A percentile compares a stretch with the other conserved stretches of the same genome.
These are phyloP conservation scores for Sistotremastrum suecicum DNA, from an alignment of 768 basidiomycete genomes.

Conservation along the genomic window DNA sequence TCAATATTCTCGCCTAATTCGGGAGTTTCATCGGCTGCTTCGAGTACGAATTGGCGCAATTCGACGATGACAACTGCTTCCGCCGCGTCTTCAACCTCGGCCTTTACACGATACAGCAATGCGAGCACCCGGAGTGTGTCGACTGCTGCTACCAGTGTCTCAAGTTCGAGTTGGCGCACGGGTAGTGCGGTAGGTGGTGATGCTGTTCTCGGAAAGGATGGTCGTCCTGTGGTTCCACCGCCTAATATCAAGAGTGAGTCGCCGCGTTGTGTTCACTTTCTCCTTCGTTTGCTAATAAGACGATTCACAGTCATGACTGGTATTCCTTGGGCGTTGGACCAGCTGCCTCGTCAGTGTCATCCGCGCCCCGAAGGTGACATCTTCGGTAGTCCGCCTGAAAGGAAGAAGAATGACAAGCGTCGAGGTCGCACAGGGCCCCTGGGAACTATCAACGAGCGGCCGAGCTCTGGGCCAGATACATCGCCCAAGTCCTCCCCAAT, in stretches of 20 bases:
- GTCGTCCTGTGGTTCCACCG: conserved; percentile 9
- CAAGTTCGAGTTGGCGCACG: conserved; percentile 54
- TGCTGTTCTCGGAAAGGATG: neutral
- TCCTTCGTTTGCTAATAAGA: conserved; percentile 2
- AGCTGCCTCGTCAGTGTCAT: conserved; percentile 54
- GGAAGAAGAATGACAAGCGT: conserved; percentile 51
- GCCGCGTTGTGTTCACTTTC: conserved; percentile 1
- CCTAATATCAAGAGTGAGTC: conserved; percentile 69
- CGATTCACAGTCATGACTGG: conserved; percentile 49
- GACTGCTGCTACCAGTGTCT: conserved; percentile 70
- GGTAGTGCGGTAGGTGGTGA: neutral
- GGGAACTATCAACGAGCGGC: conserved; percentile 66
- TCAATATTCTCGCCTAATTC: too few species aligned
- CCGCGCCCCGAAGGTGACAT: conserved; percentile 47
- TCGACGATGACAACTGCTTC: conserved; percentile 59
- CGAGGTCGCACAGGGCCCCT: conserved; percentile 49
- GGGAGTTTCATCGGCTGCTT: conserved; percentile 25
- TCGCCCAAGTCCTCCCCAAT: too few species aligned
- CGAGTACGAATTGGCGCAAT: conserved; percentile 65
- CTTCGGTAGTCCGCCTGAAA: conserved; percentile 39
- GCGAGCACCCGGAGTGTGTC: conserved; percentile 59
- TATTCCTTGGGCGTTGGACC: conserved; percentile 60
- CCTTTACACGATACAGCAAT: conserved; percentile 66
- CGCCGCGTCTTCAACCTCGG: conserved; percentile 52
- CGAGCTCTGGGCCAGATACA: conserved; percentile 18